Base-by-base conservation (phyloP, 1,284 basidiomycete genomes). In the Peniophora sp. region DNA sequence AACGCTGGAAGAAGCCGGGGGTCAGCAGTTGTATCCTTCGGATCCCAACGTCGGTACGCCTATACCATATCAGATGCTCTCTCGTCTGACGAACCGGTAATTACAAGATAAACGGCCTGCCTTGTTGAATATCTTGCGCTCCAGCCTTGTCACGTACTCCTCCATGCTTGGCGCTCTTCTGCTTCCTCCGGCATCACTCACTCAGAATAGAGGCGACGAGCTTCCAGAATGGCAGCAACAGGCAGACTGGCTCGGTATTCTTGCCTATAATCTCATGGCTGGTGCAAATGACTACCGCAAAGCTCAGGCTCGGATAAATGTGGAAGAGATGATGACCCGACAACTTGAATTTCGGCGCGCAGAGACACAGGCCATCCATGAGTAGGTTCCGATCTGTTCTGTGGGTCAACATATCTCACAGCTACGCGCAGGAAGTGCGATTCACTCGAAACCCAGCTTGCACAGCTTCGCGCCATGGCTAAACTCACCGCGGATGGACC, bases 241-340 rank as follows among this genome's bases (percentile, higher is more conserved):
- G 48, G 70, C 85, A 3, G 83, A 87, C 60, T 90, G 87, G 87
- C 83, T 88, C 47, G 79, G 73, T 15, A 69, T 85, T 1, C 74
- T 89, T 50, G 77, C 78, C n/a, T 85, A 86, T 62, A 89, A 90
- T 62, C 69, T 89, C 39, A 87, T 89, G 83, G 86, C 85, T 6
- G 84, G 86, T 22, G 85, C 84, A 27, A 88, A 89, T 57, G 86
- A 90, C 58, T 66, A 89, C 51, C 78, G 86, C n/a, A 87, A 87
- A 2, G 83, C 88, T 9, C 87, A 89, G 72, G 86, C 86, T 18
- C 72, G 86, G 58, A 80, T 73, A 23, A 85, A 84, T 59, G 70
- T 89, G 32, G 87, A 89, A 61, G 67, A 72, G 15, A 85, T 89
- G 85, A 88, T 89, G 83, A 71, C 72, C 47, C 73, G 81, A 22